Conservation (phyloP, 179 eudicot species). For the Amaranthus tricolor region DNA sequence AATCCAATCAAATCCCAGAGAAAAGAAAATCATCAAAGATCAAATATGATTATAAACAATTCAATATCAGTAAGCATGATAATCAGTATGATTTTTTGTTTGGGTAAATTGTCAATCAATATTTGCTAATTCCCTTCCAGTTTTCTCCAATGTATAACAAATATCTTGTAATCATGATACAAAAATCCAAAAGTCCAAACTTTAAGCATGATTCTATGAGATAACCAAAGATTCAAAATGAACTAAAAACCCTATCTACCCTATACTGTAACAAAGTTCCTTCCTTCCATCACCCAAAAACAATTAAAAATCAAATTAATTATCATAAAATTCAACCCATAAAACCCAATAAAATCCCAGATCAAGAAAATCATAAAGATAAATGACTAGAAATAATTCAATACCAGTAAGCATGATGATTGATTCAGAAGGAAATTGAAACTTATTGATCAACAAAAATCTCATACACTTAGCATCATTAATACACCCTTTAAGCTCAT, state of each 20-base stretch:
- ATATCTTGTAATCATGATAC: too few species aligned
- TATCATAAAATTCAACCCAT: background rate
- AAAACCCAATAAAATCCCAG: background rate
- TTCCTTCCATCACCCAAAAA: too few species aligned
- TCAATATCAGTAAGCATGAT: slow-evolving; percentile 80
- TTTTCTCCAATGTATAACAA: too few species aligned
- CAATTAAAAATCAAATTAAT: too few species aligned
- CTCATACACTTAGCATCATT: slow-evolving; percentile 97
- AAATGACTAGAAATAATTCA: background rate
- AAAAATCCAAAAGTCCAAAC: too few species aligned
- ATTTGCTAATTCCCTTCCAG: too few species aligned
- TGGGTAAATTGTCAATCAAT: too few species aligned
- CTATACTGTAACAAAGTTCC: too few species aligned
- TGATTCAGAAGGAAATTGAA: slow-evolving; percentile 63
- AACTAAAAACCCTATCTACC: too few species aligned
- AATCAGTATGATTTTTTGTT: slow-evolving; percentile 20
- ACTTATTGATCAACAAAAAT: slow-evolving; percentile 59
- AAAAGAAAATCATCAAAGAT: background rate
- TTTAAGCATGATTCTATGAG: background rate
- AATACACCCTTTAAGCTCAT: slow-evolving; percentile 84
- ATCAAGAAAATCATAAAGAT: background rate
- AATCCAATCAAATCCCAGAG: background rate
- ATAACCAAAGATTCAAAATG: background rate
- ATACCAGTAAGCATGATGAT: slow-evolving; percentile 92
- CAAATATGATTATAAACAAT: background rate